Evolutionary conservation across 2,329 filamentous ascomycete species (phyloP).

Genomic region (Septoria petroselini): DNA sequence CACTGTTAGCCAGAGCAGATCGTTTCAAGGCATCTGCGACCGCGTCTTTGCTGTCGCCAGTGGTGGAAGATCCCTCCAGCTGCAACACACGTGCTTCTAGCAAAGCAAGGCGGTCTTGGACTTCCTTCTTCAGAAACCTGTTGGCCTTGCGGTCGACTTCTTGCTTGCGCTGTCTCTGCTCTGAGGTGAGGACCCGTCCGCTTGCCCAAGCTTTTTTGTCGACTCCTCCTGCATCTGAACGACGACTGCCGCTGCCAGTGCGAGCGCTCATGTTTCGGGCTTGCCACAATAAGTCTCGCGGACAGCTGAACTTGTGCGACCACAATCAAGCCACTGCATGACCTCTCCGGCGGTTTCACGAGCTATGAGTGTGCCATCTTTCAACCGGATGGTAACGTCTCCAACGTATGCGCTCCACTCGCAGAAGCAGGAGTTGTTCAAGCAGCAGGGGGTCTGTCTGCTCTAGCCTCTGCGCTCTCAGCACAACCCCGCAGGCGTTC

Average conservation of each 20-base stretch:
- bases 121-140: slow-evolving; percentile 29
- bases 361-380: not conserved
- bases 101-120: slow-evolving; percentile 25
- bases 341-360: not conserved
- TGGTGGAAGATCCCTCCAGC: slow-evolving; percentile 13
- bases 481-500: slow-evolving; percentile 8
- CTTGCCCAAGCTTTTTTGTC: slow-evolving; percentile 28
- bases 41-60: not conserved
- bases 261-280: slow-evolving; percentile 25
- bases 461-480: not conserved
- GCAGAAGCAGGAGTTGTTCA: not conserved
- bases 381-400: not conserved
- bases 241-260: slow-evolving; percentile 18
- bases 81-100: slow-evolving; percentile 25
- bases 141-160: slow-evolving; percentile 29
- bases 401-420: not conserved
- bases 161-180: slow-evolving; percentile 28
- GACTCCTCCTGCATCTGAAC: slow-evolving; percentile 18
- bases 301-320: not conserved
- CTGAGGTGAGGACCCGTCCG: slow-evolving; percentile 26
- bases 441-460: not conserved
- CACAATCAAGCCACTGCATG: slow-evolving; percentile 3
- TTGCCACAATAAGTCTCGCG: not conserved
- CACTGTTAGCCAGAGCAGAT: slow-evolving; percentile 1
- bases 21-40: not conserved